Conservation (phyloP, 495 filamentous ascomycete species). For the Bacidia gigantensis region DNA sequence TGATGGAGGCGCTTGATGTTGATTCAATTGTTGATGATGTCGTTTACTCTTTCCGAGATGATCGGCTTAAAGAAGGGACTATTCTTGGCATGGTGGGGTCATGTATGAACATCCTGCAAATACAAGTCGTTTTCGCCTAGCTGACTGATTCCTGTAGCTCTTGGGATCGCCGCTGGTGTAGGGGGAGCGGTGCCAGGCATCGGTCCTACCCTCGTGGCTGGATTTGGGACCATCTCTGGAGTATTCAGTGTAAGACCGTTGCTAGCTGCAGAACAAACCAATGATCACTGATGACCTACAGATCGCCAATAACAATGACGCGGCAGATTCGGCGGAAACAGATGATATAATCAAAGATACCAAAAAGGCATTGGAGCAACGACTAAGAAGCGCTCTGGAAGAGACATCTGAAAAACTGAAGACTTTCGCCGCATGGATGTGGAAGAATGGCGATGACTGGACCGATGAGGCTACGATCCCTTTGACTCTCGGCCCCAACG, state of each 20-base stretch:
- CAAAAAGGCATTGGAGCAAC: not conserved
- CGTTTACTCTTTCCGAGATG: not conserved
- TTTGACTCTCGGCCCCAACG: not conserved
- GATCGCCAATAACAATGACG: not conserved
- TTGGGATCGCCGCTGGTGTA: not conserved
- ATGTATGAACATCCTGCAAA: not conserved
- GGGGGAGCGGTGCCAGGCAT: not conserved
- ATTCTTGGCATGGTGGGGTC: not conserved
- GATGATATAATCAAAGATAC: not conserved
- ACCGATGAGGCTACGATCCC: not conserved
- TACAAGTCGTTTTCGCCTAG: not conserved
- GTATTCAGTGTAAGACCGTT: not conserved
- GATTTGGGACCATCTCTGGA: not conserved
- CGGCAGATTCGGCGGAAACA: not conserved
- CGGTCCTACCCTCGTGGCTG: not conserved
- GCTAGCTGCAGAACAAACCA: not conserved
- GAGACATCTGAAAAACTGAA: not conserved
- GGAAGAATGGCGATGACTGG: not conserved
- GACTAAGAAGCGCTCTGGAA: not conserved
- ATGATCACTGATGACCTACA: not conserved
- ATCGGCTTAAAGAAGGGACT: not conserved
- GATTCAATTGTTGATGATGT: not conserved
- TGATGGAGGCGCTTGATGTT: not conserved
- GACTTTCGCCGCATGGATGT: not conserved
- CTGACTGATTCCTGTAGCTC: not conserved